Evolutionary conservation across 768 basidiomycete genomes (phyloP).

Genomic region (Trametes elegans): DNA sequence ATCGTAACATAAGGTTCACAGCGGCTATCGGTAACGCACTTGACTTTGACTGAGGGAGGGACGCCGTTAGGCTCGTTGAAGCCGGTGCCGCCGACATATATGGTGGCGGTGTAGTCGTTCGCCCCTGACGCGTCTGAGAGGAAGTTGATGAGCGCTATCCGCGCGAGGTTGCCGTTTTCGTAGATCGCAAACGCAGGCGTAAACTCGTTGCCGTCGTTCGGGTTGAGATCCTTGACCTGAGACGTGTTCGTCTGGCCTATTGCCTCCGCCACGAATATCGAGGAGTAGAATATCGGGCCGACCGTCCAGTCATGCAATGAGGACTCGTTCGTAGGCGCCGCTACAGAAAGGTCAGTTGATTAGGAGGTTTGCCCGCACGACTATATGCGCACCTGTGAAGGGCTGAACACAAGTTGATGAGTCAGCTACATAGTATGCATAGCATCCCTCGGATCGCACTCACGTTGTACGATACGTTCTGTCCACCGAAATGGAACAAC

Average conservation of each 20-base stretch:
- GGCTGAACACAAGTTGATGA: constrained; percentile 34
- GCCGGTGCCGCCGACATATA: constrained; percentile 33
- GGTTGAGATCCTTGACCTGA: constrained; percentile 41
- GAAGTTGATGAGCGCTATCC: constrained; percentile 50
- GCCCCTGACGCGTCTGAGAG: constrained; percentile 40
- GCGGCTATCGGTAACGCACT: no score
- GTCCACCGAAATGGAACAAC: constrained; percentile 47
- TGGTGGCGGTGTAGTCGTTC: constrained; percentile 35
- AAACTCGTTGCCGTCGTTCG: constrained; percentile 31
- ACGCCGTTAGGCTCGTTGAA: constrained; percentile 19
- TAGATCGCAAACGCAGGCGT: constrained; percentile 50
- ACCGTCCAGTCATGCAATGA: constrained; percentile 42
- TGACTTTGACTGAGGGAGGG: constrained; percentile 31
- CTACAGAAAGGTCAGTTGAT: constrained; percentile 12
- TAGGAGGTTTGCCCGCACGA: no score
- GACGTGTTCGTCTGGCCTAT: constrained; percentile 42
- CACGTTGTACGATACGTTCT: constrained; percentile 52
- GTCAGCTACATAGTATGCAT: no score
- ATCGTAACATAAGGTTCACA: no score
- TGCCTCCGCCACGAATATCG: constrained; percentile 44
- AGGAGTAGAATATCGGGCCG: constrained; percentile 48
- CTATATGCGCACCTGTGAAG: constrained; percentile 39
- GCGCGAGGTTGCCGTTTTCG: constrained; percentile 41
- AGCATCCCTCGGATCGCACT: constrained; percentile 22
- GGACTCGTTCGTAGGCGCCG: constrained; percentile 43